Base-by-base conservation (phyloP, 495 filamentous ascomycete genomes). In the Talaromyces proteolyticus region DNA sequence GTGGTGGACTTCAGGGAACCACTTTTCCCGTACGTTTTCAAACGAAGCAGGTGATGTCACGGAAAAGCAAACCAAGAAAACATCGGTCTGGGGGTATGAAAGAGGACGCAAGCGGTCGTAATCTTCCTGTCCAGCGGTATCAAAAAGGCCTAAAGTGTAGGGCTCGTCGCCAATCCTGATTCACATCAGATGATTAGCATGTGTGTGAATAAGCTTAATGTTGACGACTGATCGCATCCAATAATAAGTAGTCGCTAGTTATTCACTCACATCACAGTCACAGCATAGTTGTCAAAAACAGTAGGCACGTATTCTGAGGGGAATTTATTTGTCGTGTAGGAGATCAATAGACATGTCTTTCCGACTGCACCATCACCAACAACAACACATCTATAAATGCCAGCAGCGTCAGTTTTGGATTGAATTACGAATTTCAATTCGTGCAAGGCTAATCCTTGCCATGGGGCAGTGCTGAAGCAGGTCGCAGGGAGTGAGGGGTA, bases 251-350 rank as follows among this genome's bases (percentile, higher is more conserved):
- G 26, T 12, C 12, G 29, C 8, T 34, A 14, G 29, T 34, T 8
- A 8, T 29, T 11, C 38, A 87, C 91, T 84, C 79, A 96, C 91
- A 96, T 96, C 49, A 96, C 91, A 40, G 93, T 98, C 62, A 98
- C 93, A 16, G 93, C 93, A 84, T 98, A 98, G 72, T 98, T 98
- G 67, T 98, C 93, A 68, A 98, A 98, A 25, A 98, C 93, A 18
- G 93, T 98, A 19, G 93, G 93, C 18, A 98, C 93, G 64, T 98
- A 98, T 90, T 98, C 93, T 54, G 91, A 96, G 8, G 93, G 93
- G 73, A 98, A 98, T 59, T 98, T 98, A 78, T 98, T 98, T 55
- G 93, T 98, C 38, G 93, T 98, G 73, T 98, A 98, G 59, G 89
- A 94, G 74, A 98, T 98, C 63, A 98, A 81, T 47, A 98, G 82